These are phyloP conservation scores for Cicer judaicum DNA, from an alignment of 306 rosid genomes.

Conservation along the genomic window DNA sequence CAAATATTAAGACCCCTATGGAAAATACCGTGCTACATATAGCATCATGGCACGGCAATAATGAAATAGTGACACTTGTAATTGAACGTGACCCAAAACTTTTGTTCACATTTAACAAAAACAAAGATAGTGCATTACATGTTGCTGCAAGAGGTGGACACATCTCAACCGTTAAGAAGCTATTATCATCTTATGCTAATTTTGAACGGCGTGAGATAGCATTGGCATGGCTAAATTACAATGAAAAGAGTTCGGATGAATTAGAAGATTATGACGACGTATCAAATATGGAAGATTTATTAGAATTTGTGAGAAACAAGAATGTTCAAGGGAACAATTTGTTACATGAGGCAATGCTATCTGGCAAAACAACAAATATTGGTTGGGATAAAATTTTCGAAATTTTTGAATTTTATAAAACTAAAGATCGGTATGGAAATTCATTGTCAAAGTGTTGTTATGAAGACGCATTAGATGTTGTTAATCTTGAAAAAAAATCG, in stretches of 20 bases:
- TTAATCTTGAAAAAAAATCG: not conserved
- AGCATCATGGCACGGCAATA: not conserved
- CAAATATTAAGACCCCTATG: not conserved
- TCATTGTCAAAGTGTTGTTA: not conserved
- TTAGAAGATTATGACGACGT: not conserved
- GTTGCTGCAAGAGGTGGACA: slow-evolving; percentile 37
- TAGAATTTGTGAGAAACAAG: accelerated
- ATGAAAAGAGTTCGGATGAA: accelerated
- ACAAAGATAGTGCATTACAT: slow-evolving; percentile 20
- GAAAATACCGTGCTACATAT: not conserved
- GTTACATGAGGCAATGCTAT: slow-evolving; percentile 32
- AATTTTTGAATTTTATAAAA: not conserved
- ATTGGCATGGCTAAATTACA: not conserved
- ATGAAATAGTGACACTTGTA: not conserved
- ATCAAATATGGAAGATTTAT: not conserved
- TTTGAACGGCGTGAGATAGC: not conserved
- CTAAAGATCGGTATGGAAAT: not conserved
- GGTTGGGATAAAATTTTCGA: not conserved
- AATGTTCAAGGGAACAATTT: slow-evolving; percentile 17
- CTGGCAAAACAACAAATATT: not conserved
- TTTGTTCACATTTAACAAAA: not conserved
- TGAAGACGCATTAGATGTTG: no score
- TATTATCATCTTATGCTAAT: not conserved
- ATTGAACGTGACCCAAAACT: not conserved
- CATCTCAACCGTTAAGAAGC: not conserved